Evolutionary conservation across 1,139 yeast genomes (phyloP).

Genomic region (Scheffersomyces lignicola): DNA sequence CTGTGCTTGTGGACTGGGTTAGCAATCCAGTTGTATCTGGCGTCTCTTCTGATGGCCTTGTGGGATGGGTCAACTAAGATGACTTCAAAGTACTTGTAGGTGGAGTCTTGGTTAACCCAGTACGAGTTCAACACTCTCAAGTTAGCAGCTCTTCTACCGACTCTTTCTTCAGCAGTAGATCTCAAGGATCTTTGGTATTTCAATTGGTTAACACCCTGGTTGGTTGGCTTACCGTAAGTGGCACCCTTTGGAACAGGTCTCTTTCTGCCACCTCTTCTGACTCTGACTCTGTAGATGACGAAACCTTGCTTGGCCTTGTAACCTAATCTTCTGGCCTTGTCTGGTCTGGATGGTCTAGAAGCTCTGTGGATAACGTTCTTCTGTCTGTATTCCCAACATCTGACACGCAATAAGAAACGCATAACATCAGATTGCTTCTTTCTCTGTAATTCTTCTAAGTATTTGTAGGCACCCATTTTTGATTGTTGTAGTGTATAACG

Average conservation of each 20-base stretch:
- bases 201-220: constrained; percentile 99
- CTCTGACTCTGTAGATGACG: constrained; percentile 97
- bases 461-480: constrained; percentile 99
- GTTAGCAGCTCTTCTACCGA: constrained; percentile 98
- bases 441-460: constrained; percentile 98
- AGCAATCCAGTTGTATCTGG: constrained; percentile 99
- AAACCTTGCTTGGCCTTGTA: constrained; percentile 99
- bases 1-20: constrained; percentile 99
- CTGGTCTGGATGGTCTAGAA: constrained; percentile 98
- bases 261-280: constrained; percentile 99
- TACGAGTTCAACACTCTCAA: constrained; percentile 98
- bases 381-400: constrained; percentile 99
- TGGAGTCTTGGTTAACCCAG: constrained; percentile 99
- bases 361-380: constrained; percentile 99
- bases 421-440: constrained; percentile 99
- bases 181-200: constrained; percentile 98
- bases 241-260: constrained; percentile 99
- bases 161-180: constrained; percentile 99
- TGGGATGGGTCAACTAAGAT: constrained; percentile 96
- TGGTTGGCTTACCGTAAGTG: constrained; percentile 99
- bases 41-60: constrained; percentile 98
- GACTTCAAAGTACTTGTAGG: constrained; percentile 99
- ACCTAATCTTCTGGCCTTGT: constrained; percentile 99
- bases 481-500: constrained; percentile 9
- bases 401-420: constrained; percentile 98